Evolutionary conservation across 495 filamentous ascomycete species (phyloP).

Genomic region (Neurospora sp.): DNA sequence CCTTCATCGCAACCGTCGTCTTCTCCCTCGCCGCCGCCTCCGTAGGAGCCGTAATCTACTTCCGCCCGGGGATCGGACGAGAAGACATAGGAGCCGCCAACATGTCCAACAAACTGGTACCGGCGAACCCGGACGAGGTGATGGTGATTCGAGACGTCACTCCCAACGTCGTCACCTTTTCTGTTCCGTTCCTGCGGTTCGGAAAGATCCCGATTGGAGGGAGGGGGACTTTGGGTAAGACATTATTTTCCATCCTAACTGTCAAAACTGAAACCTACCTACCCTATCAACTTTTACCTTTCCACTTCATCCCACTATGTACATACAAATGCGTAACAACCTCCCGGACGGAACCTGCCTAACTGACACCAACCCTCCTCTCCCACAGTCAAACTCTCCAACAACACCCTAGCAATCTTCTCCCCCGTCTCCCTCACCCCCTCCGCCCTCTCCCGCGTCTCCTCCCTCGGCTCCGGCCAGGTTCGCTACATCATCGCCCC

Average conservation of each 20-base stretch:
- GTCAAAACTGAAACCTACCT: neutral
- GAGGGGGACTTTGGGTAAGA: slow-evolving; percentile 71
- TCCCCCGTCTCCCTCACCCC: slow-evolving; percentile 50
- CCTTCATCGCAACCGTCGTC: neutral
- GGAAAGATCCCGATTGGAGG: slow-evolving; percentile 75
- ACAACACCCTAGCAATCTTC: slow-evolving; percentile 78
- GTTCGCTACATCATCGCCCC: slow-evolving; percentile 78
- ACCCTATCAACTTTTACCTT: no score
- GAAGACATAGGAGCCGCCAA: neutral
- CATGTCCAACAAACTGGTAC: slow-evolving; percentile 39
- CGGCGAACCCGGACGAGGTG: slow-evolving; percentile 56
- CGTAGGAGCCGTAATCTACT: neutral
- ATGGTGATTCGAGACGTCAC: slow-evolving; percentile 83
- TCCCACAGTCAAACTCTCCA: slow-evolving; percentile 56
- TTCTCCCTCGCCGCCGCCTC: neutral
- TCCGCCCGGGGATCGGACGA: neutral
- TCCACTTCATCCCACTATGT: no score
- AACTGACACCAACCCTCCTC: neutral
- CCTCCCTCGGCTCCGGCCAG: slow-evolving; percentile 46
- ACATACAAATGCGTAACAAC: no score
- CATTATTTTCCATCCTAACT: neutral
- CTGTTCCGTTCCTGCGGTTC: slow-evolving; percentile 75
- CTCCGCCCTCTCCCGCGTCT: neutral
- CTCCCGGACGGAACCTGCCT: no score
- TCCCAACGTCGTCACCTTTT: slow-evolving; percentile 71